Percentiles rank a stretch among this genome's conserved stretches.
phyloP scores from a whole-genome alignment of 2,329 filamentous ascomycete genomes.

The Nannizziopsis arthrosporioides region DNA sequence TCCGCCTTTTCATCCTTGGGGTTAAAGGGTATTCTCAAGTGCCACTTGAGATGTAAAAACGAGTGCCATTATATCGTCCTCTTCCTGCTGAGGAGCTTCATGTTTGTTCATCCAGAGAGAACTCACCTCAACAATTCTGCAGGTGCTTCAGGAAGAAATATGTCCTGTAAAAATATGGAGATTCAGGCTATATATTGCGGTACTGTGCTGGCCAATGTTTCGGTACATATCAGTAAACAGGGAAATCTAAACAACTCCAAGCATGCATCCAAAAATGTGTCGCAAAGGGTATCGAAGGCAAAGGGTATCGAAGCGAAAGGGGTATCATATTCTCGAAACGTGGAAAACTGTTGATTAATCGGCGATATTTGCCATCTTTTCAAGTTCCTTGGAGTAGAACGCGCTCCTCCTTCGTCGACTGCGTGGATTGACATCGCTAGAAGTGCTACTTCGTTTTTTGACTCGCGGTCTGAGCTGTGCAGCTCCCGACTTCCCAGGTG shows the following conservation, averaged over 20 bases:
- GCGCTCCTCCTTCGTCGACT: slow-evolving; percentile 20
- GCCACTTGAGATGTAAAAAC: too few relatives aligned
- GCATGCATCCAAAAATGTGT: not conserved
- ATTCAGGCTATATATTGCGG: too few relatives aligned
- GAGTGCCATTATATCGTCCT: too few relatives aligned
- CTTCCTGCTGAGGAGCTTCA: too few relatives aligned
- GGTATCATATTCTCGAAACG: slow-evolving; percentile 1
- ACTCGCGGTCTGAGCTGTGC: slow-evolving; percentile 25
- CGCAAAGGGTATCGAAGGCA: not conserved
- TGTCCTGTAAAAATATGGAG: too few relatives aligned
- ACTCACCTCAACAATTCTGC: too few relatives aligned
- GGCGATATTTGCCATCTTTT: slow-evolving; percentile 1
- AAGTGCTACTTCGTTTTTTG: slow-evolving; percentile 24
- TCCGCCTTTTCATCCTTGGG: too few relatives aligned
- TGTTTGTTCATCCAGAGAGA: too few relatives aligned
- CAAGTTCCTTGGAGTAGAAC: slow-evolving; percentile 6
- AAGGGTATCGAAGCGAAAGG: not conserved
- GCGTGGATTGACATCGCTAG: slow-evolving; percentile 21
- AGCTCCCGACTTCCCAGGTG: slow-evolving; percentile 32
- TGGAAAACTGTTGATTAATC: slow-evolving; percentile 1
- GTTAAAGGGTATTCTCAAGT: too few relatives aligned
- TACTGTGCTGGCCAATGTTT: too few relatives aligned
- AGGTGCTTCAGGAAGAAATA: too few relatives aligned
- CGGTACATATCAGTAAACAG: not conserved
- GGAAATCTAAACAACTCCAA: not conserved